Evolutionary conservation across 1,139 yeast species (phyloP).

Genomic region (Magnusiomyces paraingens): DNA sequence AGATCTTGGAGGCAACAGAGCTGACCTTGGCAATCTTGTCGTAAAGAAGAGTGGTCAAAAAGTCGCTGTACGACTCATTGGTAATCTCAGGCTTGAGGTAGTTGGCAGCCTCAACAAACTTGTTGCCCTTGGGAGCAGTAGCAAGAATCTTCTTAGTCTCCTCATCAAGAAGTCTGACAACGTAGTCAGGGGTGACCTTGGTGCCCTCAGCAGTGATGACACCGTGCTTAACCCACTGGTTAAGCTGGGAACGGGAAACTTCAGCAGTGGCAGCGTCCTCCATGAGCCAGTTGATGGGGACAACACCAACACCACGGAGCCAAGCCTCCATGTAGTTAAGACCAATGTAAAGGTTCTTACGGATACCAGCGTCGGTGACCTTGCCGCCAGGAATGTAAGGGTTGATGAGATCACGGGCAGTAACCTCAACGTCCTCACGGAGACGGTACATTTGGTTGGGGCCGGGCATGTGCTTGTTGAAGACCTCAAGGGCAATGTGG

Average conservation of each 20-base stretch:
- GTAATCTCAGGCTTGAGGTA: slow-evolving; percentile 32
- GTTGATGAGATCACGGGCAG: slow-evolving; percentile 63
- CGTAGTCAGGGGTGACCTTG: slow-evolving; percentile 52
- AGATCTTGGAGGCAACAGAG: slow-evolving; percentile 21
- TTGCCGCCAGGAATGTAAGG: slow-evolving; percentile 63
- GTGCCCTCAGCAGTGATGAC: slow-evolving; percentile 55
- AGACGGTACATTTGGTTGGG: slow-evolving; percentile 65
- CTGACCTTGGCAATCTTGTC: slow-evolving; percentile 21
- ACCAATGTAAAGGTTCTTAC: slow-evolving; percentile 65
- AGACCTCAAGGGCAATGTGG: slow-evolving; percentile 64
- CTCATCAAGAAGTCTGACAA: slow-evolving; percentile 50
- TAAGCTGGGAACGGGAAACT: slow-evolving; percentile 72
- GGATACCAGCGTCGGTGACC: slow-evolving; percentile 65
- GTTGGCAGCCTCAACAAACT: slow-evolving; percentile 38
- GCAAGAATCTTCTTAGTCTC: slow-evolving; percentile 52
- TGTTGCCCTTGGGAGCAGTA: slow-evolving; percentile 48
- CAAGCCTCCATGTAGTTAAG: slow-evolving; percentile 77
- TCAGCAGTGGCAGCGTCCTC: slow-evolving; percentile 88
- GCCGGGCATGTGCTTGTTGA: slow-evolving; percentile 76
- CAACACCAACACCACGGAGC: slow-evolving; percentile 75
- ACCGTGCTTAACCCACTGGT: slow-evolving; percentile 81
- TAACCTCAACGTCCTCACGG: slow-evolving; percentile 41
- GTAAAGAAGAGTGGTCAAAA: slow-evolving; percentile 45
- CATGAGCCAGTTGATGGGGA: slow-evolving; percentile 77
- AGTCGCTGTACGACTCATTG: slow-evolving; percentile 29